Percentiles rank a stretch among this genome's conserved stretches.
These are phyloP conservation scores for Plantago elongata DNA, from an alignment of 257 asterid species.

Conservation along the genomic window DNA sequence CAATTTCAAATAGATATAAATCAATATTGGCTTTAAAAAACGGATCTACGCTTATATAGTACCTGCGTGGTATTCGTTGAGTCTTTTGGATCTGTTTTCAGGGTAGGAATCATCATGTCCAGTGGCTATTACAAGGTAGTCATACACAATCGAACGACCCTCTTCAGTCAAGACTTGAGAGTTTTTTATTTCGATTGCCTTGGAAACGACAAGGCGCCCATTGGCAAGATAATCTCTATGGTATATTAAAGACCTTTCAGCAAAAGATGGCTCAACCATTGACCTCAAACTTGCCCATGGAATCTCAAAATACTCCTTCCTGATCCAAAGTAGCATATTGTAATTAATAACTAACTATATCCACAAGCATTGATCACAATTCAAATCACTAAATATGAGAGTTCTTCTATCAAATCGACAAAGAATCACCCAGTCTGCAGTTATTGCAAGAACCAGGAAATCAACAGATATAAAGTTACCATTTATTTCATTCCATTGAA, in stretches of 20 bases:
- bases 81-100: constrained; percentile 38
- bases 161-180: constrained; percentile 62
- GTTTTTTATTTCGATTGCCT: constrained; percentile 49
- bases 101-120: constrained; percentile 66
- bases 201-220: constrained; percentile 58
- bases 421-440: too few relatives aligned
- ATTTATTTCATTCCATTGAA: too few relatives aligned
- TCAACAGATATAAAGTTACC: too few relatives aligned
- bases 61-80: constrained; percentile 53
- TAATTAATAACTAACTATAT: neutral
- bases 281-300: constrained; percentile 86
- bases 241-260: constrained; percentile 61
- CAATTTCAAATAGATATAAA: too few relatives aligned
- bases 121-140: constrained; percentile 81
- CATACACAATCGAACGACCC: constrained; percentile 51
- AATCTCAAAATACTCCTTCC: constrained; percentile 89
- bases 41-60: constrained; percentile 3
- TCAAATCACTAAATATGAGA: too few relatives aligned
- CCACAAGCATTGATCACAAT: too few relatives aligned
- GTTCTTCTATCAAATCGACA: too few relatives aligned
- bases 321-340: constrained; percentile 15
- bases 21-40: too few relatives aligned
- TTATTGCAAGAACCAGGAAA: too few relatives aligned
- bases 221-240: constrained; percentile 79
- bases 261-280: constrained; percentile 71